Evolutionary conservation across 805 yeast genomes (phyloP), one percentile per base, ranked within the genome.

Genomic region (Candida saitoana): DNA sequence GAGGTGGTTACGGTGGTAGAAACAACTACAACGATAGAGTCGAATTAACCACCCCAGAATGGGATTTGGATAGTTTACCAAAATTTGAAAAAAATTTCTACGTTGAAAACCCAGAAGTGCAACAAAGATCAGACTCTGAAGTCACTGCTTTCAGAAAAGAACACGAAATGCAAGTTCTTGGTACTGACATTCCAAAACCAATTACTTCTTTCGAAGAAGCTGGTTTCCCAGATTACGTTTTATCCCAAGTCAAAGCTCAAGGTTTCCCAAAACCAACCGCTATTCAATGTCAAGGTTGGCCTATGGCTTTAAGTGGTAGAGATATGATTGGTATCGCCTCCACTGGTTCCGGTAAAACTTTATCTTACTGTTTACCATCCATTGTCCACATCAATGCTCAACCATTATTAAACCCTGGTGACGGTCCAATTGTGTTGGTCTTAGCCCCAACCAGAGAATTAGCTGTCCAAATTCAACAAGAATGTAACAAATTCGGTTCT

Each of bases 281-380:
- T 52, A 93, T 93, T 60, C 99, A 93, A 74, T 88, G 96, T 69
- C 99, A 93, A 75, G 99, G 99, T 74, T 93, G 99, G 99, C 99
- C 99, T 50, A 93, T 93, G 99, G 99, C 99, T 60, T 76, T 90
- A 45, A 82, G 91, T 56, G 99, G 99, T 75, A 87, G 98, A 73
- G 98, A 93, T 66, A 85, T 93, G 91, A 87, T 93, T 69, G 99
- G 99, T 77, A 84, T 93, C 65, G 98, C 99, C 44, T 85, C 96
- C 54, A 93, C 99, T 53, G 99, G 99, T 71, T 90, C 97, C 43
- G 99, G 99, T 77, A 93, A 93, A 77, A 93, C 99, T 49, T 76
- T 93, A 57, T 87, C 97, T 33, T 93, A 91, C 77, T 88, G 96
- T 76, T 76, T 93, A 61, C 99, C 99, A 51, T 85, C 93, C 51